phyloP scores from a whole-genome alignment of 2,329 filamentous ascomycete genomes.

The Stagonosporopsis vannaccii region DNA sequence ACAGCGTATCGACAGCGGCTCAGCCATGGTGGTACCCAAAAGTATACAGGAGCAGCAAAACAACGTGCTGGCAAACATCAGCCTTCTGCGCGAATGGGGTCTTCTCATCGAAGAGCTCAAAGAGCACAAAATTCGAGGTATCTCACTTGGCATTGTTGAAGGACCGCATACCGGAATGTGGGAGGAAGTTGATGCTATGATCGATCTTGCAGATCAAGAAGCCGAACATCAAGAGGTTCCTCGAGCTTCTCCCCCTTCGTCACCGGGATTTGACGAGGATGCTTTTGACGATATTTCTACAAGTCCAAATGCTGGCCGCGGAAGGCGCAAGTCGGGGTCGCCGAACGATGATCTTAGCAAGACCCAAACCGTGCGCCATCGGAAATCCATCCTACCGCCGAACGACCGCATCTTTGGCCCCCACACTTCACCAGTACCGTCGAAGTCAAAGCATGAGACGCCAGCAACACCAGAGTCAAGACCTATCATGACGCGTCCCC shows the following conservation, averaged over 20 bases:
- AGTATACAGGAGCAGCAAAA: conserved; percentile 83
- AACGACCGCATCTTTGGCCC: conserved; percentile 48
- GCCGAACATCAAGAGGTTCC: conserved; percentile 65
- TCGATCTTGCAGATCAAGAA: conserved; percentile 77
- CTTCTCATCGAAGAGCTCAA: conserved; percentile 84
- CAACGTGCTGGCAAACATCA: conserved; percentile 82
- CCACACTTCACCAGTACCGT: conserved; percentile 41
- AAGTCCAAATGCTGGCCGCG: conserved; percentile 41
- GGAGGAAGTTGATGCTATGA: conserved; percentile 86
- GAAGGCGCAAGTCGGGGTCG: conserved; percentile 39
- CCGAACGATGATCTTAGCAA: conserved; percentile 39
- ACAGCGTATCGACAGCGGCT: conserved; percentile 54
- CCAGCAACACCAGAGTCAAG: conserved; percentile 35
- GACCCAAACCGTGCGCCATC: conserved; percentile 31
- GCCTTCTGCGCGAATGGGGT: conserved; percentile 82
- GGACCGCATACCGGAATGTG: conserved; percentile 70
- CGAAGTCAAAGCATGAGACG: conserved; percentile 36
- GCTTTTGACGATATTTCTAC: conserved; percentile 63
- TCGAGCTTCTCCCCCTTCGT: conserved; percentile 62
- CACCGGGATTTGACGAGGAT: conserved; percentile 65
- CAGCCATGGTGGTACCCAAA: conserved; percentile 74
- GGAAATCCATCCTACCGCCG: conserved; percentile 47
- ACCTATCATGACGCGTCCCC: conserved; percentile 52
- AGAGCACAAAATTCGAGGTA: conserved; percentile 74
- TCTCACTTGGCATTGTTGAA: conserved; percentile 69